Evolutionary conservation across 2,329 filamentous ascomycete genomes (phyloP), one percentile per base, ranked within the genome.

Genomic region (Bimuria novae-zelandiae): DNA sequence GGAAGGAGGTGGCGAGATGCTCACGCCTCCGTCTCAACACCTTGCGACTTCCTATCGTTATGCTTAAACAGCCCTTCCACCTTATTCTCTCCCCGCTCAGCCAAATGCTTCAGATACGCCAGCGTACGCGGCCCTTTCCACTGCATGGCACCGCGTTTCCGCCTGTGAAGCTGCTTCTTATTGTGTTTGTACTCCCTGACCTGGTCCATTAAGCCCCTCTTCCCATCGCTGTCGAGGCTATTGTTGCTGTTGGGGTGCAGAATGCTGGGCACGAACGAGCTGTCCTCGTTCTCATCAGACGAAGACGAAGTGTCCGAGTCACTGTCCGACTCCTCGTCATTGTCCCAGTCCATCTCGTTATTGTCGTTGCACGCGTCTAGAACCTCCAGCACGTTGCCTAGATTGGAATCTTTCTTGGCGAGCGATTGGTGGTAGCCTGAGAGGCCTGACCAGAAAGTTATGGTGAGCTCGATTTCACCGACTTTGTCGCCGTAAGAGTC

Each of bases 121-220:
- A 77, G 73, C 49, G 72, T 84, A 68, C 77, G 77, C 17, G 79
- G 81, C 64, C 81, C 70, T 77, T 81, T 82, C 84, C 87, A 91
- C 73, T 91, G 88, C 88, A 91, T 91, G 35, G 88, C 67, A 0
- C 88, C 88, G 19, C 85, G 75, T 64, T 91, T 85, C 65, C 83
- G 86, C 1, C 68, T 43, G 51, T 72, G 69, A 30, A 73, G 43
- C 41, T 69, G 57, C 43, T 70, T 69, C 14, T 55, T 48, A 23
- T 65, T 59, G 7, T 60, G 51, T 35, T 70, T 72, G 49, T 73
- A 89, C 54, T 88, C 85, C 51, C 79, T 81, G 40, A 85, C 54
- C 65, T 82, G 77, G 37, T 81, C 80, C 8, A 77, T 72, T 32
- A 76, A 66, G 33, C 79, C 84, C 56, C 79, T 75, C 57, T 74